Evolutionary conservation across 2,329 filamentous ascomycete species (phyloP).

Genomic region (Aspergillus hortae): DNA sequence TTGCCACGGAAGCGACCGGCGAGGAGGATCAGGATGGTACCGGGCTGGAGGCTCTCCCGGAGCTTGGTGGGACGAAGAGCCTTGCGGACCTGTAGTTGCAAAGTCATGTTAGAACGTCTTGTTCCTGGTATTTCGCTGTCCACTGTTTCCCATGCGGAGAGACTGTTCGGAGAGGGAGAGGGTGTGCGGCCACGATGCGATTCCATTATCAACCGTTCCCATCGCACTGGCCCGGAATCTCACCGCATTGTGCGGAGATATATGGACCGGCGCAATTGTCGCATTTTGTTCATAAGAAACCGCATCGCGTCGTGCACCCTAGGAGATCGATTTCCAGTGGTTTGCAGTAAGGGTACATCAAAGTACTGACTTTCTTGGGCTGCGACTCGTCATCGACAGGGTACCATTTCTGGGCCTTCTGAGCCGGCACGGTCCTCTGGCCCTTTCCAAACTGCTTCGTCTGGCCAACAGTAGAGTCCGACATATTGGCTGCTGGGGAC

Average conservation of each 20-base stretch:
- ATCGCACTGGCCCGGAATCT: constrained; percentile 19
- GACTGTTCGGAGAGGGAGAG: constrained; percentile 2
- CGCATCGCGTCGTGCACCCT: constrained; percentile 22
- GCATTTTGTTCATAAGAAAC: constrained; percentile 28
- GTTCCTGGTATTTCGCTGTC: constrained; percentile 1
- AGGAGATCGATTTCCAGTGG: constrained; percentile 4
- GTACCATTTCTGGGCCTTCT: constrained; percentile 99
- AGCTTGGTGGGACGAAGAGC: constrained; percentile 80
- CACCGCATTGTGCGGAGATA: constrained; percentile 10
- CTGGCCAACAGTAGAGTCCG: constrained; percentile 51
- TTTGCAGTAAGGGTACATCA: constrained; percentile 18
- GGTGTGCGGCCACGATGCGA: constrained; percentile 16
- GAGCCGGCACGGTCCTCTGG: constrained; percentile 81
- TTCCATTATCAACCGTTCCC: constrained; percentile 21
- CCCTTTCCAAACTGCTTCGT: constrained; percentile 98
- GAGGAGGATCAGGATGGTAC: constrained; percentile 96
- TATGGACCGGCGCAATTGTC: constrained; percentile 25
- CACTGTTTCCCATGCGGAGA: constrained; percentile 1
- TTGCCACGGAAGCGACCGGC: constrained; percentile 99
- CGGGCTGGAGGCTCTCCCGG: constrained; percentile 85
- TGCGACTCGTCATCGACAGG: constrained; percentile 85
- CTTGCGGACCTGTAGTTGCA: constrained; percentile 76
- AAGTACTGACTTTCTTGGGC: constrained; percentile 85
- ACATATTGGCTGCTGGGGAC: constrained; percentile 52
- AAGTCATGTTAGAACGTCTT: constrained; percentile 22